These are phyloP conservation scores for Clavaria fumosa DNA, from an alignment of 768 basidiomycete genomes.

Conservation along the genomic window DNA sequence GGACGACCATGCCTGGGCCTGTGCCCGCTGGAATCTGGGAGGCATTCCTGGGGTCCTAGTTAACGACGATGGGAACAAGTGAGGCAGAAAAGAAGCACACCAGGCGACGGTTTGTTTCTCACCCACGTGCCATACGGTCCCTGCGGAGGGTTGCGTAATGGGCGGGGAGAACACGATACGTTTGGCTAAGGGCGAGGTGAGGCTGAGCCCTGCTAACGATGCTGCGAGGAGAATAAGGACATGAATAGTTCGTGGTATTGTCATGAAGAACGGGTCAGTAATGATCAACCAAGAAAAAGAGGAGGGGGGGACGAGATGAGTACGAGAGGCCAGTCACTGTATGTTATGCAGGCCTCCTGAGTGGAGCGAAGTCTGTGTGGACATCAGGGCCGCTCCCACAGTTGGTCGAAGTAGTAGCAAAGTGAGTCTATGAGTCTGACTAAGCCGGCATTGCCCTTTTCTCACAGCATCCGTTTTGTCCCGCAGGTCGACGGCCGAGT, in stretches of 20 bases:
- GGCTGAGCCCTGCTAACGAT: constrained; percentile 17
- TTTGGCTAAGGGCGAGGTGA: constrained; percentile 23
- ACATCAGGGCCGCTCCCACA: no score
- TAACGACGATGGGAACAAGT: background rate
- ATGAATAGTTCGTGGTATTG: no score
- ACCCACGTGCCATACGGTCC: constrained; percentile 37
- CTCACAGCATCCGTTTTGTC: constrained; percentile 11
- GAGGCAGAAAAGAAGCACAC: constrained; percentile 18
- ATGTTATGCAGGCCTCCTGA: no score
- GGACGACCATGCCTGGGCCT: constrained; percentile 33
- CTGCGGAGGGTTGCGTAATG: constrained; percentile 31
- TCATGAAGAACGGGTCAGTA: no score
- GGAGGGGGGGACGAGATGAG: no score
- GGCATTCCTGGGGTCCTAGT: constrained; percentile 44
- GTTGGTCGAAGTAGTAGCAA: no score
- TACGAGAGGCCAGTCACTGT: no score
- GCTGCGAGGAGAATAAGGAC: constrained; percentile 19
- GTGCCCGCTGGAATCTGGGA: constrained; percentile 30
- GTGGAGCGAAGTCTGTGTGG: no score
- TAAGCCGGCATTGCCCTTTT: no score
- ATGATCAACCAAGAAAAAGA: no score
- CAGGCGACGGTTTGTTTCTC: constrained; percentile 34
- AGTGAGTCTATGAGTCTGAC: no score
- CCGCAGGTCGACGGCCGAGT: constrained; percentile 40
- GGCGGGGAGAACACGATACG: constrained; percentile 35